These are phyloP conservation scores for Ophiostoma tasmaniense DNA, from an alignment of 2,329 filamentous ascomycete genomes.

Conservation along the genomic window DNA sequence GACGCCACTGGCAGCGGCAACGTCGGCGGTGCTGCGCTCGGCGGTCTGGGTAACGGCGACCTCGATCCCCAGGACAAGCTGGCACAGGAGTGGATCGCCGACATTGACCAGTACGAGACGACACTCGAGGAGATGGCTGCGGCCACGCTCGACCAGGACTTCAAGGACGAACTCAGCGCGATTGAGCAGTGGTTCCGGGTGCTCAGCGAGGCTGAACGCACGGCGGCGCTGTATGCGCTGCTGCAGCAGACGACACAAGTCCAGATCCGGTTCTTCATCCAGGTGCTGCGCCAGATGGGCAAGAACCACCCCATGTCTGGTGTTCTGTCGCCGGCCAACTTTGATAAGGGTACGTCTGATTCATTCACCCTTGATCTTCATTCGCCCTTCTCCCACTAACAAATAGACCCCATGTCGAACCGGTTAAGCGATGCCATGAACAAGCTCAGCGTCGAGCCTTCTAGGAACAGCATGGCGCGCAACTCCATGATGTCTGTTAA, in stretches of 20 bases:
- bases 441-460: constrained; percentile 80
- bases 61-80: constrained; percentile 82
- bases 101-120: constrained; percentile 98
- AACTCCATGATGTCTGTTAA: constrained; percentile 73
- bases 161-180: constrained; percentile 97
- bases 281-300: constrained; percentile 97
- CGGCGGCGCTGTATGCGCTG: constrained; percentile 87
- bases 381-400: not conserved
- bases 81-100: constrained; percentile 96
- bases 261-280: constrained; percentile 98
- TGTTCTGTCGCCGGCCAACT: constrained; percentile 86
- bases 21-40: constrained; percentile 42
- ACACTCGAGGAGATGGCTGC: constrained; percentile 98
- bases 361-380: too few relatives aligned
- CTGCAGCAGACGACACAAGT: constrained; percentile 98
- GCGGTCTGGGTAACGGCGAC: constrained; percentile 54
- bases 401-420: constrained; percentile 90
- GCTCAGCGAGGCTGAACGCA: constrained; percentile 90
- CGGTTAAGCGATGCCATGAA: constrained; percentile 94
- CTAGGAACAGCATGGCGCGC: constrained; percentile 77
- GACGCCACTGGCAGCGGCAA: constrained; percentile 47
- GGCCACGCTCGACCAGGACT: constrained; percentile 96
- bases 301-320: constrained; percentile 97
- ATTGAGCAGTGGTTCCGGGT: constrained; percentile 99
- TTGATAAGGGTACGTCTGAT: constrained; percentile 77